Base-by-base conservation (phyloP, 225 moss, liverwort and hornwort genomes). In the Marchantia paleacea region DNA sequence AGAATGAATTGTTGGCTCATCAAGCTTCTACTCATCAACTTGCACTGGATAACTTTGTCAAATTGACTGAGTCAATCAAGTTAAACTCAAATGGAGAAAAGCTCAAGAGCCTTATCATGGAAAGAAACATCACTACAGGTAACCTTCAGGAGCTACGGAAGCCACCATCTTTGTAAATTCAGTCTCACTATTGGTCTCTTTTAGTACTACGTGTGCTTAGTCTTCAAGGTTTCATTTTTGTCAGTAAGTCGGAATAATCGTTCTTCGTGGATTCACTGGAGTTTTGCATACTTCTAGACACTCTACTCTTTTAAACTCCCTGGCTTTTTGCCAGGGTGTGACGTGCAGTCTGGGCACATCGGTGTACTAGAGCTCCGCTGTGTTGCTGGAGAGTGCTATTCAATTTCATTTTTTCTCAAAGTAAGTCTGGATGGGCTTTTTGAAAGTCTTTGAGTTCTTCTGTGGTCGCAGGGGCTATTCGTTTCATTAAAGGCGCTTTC, bases 21-120 rank as follows among this genome's bases (percentile, higher is more conserved):
- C 90, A 90, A 90, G 88, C 93, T 75, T 90, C 90, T 52, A 87
- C 87, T 78, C 95, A 95, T 75, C 95, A 99, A 75, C 85, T 95
- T 78, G 94, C 92, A 52, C 89, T 99, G 50, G 94, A 91, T 73
- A 99, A 95, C 85, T 99, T 99, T 81, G 99, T 95, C 66, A 92
- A 91, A 75, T 94, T 99, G 80, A 95, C 99, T 11, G 99, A 99
- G 78, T 99, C 99, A 19, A 99, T 99, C 77, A 95, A 99, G 84
- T 84, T 95, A 12, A 95, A 99, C 83, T 66, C 87, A 39, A 95
- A 91, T 67, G 99, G 95, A 39, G 94, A 95, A 79, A 91, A 90
- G 79, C 90, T 99, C 19, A 99, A 95, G 81, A 87, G 31, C 64
- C 93, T 99, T 64, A 88, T 99, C 69, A 92, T 92, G 89, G 88